Conservation (phyloP, 2,329 filamentous ascomycete genomes). For the Diaporthe citrichinensis region DNA sequence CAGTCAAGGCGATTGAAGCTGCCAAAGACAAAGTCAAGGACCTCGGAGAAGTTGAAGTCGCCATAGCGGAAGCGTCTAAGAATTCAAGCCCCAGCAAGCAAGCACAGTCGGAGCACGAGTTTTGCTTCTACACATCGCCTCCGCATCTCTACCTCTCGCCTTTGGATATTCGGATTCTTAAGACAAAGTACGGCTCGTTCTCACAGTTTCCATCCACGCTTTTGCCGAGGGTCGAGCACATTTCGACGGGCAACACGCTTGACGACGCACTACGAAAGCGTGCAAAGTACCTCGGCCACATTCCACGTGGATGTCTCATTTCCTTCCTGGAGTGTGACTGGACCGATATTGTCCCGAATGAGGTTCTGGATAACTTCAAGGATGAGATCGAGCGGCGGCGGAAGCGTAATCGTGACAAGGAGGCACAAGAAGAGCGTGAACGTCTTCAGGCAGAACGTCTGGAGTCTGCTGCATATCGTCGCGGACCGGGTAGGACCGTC, state of each 20-base stretch:
- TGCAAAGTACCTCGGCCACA: conserved; percentile 87
- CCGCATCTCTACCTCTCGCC: conserved; percentile 92
- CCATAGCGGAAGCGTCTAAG: conserved; percentile 45
- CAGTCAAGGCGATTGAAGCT: conserved; percentile 79
- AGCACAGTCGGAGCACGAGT: conserved; percentile 63
- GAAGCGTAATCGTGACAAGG: conserved; percentile 86
- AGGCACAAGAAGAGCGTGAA: conserved; percentile 87
- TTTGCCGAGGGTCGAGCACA: conserved; percentile 87
- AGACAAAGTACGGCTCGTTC: conserved; percentile 89
- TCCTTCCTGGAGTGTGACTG: conserved; percentile 95
- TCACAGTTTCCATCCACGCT: conserved; percentile 87
- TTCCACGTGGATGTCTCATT: conserved; percentile 92
- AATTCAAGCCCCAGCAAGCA: conserved; percentile 43
- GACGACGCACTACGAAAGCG: conserved; percentile 88
- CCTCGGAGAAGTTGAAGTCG: conserved; percentile 53
- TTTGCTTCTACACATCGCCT: conserved; percentile 90
- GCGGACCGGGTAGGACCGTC: conserved; percentile 56
- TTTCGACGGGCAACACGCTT: conserved; percentile 88
- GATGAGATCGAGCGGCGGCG: conserved; percentile 82
- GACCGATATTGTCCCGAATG: conserved; percentile 86
- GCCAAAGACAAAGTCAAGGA: conserved; percentile 80
- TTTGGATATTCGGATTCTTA: conserved; percentile 92
- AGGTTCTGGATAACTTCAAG: conserved; percentile 82
- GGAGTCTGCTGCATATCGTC: conserved; percentile 78
- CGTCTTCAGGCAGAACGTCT: conserved; percentile 84